These are phyloP conservation scores for Murraya koenigii DNA, from an alignment of 345 rosid genomes.

Conservation along the genomic window DNA sequence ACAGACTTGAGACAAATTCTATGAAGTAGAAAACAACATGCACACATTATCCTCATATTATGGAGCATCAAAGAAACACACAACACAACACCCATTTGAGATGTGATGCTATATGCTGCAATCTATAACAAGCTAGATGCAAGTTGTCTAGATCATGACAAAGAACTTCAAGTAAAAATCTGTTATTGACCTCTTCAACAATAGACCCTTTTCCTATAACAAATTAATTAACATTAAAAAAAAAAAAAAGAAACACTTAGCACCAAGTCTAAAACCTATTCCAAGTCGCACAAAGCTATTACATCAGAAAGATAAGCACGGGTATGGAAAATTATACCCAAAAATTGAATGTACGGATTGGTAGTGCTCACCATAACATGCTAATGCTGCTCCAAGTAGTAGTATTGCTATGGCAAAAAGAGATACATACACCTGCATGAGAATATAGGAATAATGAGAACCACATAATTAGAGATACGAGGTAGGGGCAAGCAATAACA, in stretches of 20 bases:
- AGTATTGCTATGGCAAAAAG: slow-evolving; percentile 41
- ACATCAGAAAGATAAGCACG: background rate
- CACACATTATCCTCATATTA: background rate
- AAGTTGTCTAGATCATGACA: background rate
- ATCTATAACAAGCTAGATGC: background rate
- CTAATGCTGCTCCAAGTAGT: slow-evolving; percentile 53
- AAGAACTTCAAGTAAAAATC: background rate
- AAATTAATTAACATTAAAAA: background rate
- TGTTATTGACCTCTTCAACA: background rate
- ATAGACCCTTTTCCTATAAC: background rate
- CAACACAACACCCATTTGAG: background rate
- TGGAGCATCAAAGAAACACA: background rate
- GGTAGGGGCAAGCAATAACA: background rate
- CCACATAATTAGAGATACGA: background rate
- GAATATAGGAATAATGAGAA: slow-evolving; percentile 8
- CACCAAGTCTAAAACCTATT: background rate
- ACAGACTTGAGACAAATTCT: background rate
- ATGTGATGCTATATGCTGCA: background rate
- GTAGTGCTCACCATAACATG: slow-evolving; percentile 52
- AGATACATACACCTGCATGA: slow-evolving; percentile 50
- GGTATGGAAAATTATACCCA: background rate
- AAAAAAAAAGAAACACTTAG: background rate
- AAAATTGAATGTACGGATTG: background rate
- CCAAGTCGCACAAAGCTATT: background rate
- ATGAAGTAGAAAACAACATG: background rate